Evolutionary conservation across 306 rosid species (phyloP).

Genomic region (Vicia villosa): DNA sequence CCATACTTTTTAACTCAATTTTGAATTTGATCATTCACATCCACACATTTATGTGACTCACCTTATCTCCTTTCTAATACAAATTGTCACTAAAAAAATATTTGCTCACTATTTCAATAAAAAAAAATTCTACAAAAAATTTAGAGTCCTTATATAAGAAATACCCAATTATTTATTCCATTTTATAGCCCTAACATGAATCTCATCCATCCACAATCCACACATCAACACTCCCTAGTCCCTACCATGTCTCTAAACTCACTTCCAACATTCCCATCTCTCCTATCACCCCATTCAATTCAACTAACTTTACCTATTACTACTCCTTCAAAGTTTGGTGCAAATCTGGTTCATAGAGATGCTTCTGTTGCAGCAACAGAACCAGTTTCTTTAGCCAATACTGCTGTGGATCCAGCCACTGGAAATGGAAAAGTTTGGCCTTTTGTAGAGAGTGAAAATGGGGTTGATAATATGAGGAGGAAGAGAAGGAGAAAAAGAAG

Average conservation of each 20-base stretch:
- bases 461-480: constrained; percentile 50
- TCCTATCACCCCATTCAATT: constrained; percentile 46
- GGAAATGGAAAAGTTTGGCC: constrained; percentile 30
- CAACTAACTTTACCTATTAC: constrained; percentile 37
- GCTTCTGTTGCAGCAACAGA: constrained; percentile 55
- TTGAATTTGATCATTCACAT: not conserved
- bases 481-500: constrained; percentile 58
- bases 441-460: constrained; percentile 36
- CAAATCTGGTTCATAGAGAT: constrained; percentile 50
- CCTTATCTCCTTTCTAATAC: not conserved
- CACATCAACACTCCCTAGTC: constrained; percentile 47
- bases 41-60: not conserved
- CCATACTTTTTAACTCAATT: too few species aligned
- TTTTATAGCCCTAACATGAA: constrained; percentile 59
- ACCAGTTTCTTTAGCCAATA: constrained; percentile 45
- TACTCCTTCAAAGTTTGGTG: constrained; percentile 39
- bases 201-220: constrained; percentile 43
- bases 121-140: too few species aligned
- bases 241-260: constrained; percentile 58
- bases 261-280: constrained; percentile 45
- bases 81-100: not conserved
- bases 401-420: constrained; percentile 40
- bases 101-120: not conserved
- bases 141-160: not conserved
- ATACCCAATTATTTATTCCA: not conserved